Percentiles rank a stretch among this genome's conserved stretches.
phyloP scores from a whole-genome alignment of 2,329 filamentous ascomycete genomes.

The Pezicula rhizophila region DNA sequence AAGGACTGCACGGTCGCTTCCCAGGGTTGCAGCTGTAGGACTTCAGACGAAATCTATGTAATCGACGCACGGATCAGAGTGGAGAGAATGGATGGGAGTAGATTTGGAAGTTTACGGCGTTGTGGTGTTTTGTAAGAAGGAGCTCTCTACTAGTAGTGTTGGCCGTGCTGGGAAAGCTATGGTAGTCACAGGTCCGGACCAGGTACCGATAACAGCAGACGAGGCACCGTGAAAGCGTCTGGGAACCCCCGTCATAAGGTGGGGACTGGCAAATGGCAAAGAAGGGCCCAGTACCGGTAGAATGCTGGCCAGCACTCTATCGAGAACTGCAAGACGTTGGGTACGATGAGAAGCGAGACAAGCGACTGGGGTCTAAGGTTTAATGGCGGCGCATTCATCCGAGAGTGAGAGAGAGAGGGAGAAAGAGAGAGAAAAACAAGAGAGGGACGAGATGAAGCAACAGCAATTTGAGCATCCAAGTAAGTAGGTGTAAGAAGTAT shows the following conservation, averaged over 20 bases:
- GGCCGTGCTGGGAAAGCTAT: no score
- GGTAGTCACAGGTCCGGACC: no score
- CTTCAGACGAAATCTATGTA: conserved; percentile 16
- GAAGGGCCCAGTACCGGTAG: conserved; percentile 15
- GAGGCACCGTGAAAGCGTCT: conserved; percentile 17
- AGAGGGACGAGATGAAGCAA: conserved; percentile 1
- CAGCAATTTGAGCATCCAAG: no score
- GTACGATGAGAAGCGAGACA: conserved; percentile 18
- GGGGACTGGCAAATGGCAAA: conserved; percentile 23
- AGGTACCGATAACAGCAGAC: conserved; percentile 11
- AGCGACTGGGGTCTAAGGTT: conserved; percentile 19
- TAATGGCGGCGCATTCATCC: conserved; percentile 26
- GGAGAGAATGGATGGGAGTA: background rate
- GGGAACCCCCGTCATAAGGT: conserved; percentile 14
- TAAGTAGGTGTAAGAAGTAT: no score
- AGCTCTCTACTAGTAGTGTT: no score
- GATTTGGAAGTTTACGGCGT: no score
- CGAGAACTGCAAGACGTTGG: conserved; percentile 22
- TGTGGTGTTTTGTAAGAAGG: no score
- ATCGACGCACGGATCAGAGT: conserved; percentile 16
- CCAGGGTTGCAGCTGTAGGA: conserved; percentile 10
- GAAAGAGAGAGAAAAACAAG: conserved; percentile 7
- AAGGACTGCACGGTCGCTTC: conserved; percentile 21
- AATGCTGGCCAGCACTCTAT: conserved; percentile 20
- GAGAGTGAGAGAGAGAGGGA: conserved; percentile 7